phyloP scores from a whole-genome alignment of 768 basidiomycete species.

The Hygrophorus russula region DNA sequence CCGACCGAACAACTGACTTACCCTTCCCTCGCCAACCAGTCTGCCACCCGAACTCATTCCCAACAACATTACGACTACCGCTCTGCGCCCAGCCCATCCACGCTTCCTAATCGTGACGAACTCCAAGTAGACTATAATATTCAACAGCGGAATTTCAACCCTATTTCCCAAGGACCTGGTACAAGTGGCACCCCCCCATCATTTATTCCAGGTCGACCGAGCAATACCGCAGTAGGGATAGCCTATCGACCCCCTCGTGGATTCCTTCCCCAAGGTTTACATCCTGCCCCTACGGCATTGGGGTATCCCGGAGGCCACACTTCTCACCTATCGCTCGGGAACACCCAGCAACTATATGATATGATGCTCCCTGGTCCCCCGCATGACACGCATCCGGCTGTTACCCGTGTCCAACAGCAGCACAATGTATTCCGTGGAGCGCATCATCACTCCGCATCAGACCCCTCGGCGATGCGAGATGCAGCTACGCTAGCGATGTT shows the following conservation, averaged over 20 bases:
- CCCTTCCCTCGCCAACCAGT: constrained; percentile 53
- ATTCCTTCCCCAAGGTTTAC: constrained; percentile 41
- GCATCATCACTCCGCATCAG: constrained; percentile 78
- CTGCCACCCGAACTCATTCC: constrained; percentile 40
- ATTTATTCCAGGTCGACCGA: constrained; percentile 42
- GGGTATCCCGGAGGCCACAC: constrained; percentile 45
- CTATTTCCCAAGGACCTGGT: constrained; percentile 23
- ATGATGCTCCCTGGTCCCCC: constrained; percentile 58
- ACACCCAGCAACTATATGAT: constrained; percentile 69
- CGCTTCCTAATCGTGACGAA: constrained; percentile 30
- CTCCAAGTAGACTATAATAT: constrained; percentile 44
- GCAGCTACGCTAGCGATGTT: constrained; percentile 56
- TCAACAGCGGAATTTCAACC: constrained; percentile 46
- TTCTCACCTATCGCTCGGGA: constrained; percentile 62
- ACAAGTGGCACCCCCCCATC: constrained; percentile 24
- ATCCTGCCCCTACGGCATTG: constrained; percentile 43
- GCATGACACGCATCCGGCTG: constrained; percentile 49
- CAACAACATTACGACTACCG: constrained; percentile 44
- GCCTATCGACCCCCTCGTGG: constrained; percentile 53
- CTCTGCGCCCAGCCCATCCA: constrained; percentile 23
- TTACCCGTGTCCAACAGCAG: constrained; percentile 71
- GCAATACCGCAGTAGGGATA: constrained; percentile 32
- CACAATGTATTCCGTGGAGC: constrained; percentile 60
- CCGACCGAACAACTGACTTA: constrained; percentile 40
- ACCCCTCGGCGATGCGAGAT: constrained; percentile 69